Conservation (phyloP, 345 rosid species). For the Aquilaria sinensis region DNA sequence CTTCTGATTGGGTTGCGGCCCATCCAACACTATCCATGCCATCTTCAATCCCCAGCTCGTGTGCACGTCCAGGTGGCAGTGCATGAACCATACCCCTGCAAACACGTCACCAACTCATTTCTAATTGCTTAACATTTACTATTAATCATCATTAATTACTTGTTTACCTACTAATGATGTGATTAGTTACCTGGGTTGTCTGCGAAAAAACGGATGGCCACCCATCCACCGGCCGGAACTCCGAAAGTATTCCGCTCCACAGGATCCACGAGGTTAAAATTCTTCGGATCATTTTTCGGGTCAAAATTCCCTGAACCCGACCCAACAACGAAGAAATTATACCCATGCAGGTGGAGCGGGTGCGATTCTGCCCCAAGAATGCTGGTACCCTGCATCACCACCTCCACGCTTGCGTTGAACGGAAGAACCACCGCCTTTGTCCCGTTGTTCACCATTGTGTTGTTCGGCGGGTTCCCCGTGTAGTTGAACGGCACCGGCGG, state of each 20-base stretch:
- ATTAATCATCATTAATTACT: background rate
- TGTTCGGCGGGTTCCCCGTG: conserved; percentile 28
- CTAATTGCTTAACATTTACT: background rate
- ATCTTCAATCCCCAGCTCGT: conserved; percentile 34
- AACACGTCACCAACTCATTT: background rate
- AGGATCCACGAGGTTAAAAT: conserved; percentile 32
- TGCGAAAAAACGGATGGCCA: conserved; percentile 24
- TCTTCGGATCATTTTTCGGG: conserved; percentile 21
- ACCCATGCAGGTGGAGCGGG: conserved; percentile 37
- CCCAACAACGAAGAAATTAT: conserved; percentile 32
- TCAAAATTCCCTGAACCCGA: conserved; percentile 31
- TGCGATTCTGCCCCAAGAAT: conserved; percentile 33
- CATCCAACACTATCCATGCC: conserved; percentile 35
- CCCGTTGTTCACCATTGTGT: conserved; percentile 28
- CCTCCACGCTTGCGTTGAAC: conserved; percentile 33
- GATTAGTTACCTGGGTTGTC: conserved; percentile 34
- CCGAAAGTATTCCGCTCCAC: conserved; percentile 28
- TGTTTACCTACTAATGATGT: background rate
- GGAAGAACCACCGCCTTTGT: conserved; percentile 19
- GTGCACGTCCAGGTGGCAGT: conserved; percentile 30
- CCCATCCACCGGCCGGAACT: conserved; percentile 32
- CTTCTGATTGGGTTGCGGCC: conserved; percentile 28
- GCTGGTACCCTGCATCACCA: conserved; percentile 32
- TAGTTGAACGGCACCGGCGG: conserved; percentile 26
- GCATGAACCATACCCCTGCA: conserved; percentile 36